Evolutionary conservation across 352 stramenopile genomes (phyloP).

Genomic region (Pelagophyceae sp.): DNA sequence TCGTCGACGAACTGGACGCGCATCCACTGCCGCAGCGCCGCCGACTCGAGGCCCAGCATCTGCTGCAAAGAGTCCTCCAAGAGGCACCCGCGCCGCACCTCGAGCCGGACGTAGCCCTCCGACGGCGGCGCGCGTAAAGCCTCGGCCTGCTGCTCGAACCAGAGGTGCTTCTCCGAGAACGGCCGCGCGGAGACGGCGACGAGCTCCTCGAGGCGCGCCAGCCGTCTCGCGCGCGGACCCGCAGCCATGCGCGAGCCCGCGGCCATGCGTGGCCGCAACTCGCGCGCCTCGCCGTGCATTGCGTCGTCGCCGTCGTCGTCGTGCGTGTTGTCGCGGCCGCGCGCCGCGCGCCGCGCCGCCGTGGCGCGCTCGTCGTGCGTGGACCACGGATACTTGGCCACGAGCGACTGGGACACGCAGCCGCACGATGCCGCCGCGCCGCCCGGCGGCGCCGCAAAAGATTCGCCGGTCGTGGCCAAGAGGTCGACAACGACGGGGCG

Average conservation of each 20-base stretch:
- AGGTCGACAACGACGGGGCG: neutral
- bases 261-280: no score
- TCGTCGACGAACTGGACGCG: constrained; percentile 77
- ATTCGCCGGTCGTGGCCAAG: neutral
- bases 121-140: constrained; percentile 20
- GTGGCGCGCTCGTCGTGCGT: no score
- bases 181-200: neutral
- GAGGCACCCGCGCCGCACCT: constrained; percentile 65
- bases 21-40: constrained; percentile 70
- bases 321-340: neutral
- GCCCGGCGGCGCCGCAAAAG: neutral
- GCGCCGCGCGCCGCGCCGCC: no score
- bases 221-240: no score
- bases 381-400: no score
- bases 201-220: neutral
- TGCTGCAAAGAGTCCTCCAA: constrained; percentile 76
- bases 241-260: neutral
- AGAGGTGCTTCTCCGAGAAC: constrained; percentile 15
- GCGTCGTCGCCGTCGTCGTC: neutral
- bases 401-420: no score
- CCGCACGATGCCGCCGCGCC: neutral
- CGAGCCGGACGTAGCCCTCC: constrained; percentile 58
- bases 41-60: constrained; percentile 61
- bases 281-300: no score
- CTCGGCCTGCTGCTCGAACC: constrained; percentile 6